Conservation (phyloP, 805 yeast species). For the Candida taoyuanica region DNA sequence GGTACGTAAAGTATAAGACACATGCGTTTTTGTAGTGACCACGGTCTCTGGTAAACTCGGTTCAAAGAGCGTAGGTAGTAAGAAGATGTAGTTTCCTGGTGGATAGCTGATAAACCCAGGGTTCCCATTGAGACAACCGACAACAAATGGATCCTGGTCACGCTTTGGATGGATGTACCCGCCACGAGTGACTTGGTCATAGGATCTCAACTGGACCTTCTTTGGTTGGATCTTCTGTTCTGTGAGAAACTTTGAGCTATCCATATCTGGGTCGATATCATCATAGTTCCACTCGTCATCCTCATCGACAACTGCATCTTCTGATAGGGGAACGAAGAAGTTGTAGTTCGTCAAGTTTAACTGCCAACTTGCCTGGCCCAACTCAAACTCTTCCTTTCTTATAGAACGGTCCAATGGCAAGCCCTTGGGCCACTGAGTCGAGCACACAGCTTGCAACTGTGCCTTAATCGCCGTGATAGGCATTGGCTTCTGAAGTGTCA, state of each 20-base stretch:
- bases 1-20: slow-evolving; percentile 41
- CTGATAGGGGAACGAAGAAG: slow-evolving; percentile 32
- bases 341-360: slow-evolving; percentile 39
- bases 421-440: slow-evolving; percentile 50
- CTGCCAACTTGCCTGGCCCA: slow-evolving; percentile 47
- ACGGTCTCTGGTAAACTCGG: slow-evolving; percentile 60
- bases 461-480: slow-evolving; percentile 35
- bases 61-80: slow-evolving; percentile 60
- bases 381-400: slow-evolving; percentile 42
- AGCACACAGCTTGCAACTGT: slow-evolving; percentile 39
- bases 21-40: slow-evolving; percentile 42
- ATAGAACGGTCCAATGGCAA: slow-evolving; percentile 43
- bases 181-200: slow-evolving; percentile 16
- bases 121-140: slow-evolving; percentile 13
- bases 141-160: slow-evolving; percentile 16
- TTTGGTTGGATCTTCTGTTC: slow-evolving; percentile 15
- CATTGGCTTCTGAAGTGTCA: slow-evolving; percentile 40
- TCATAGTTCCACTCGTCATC: slow-evolving; percentile 14
- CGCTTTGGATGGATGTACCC: slow-evolving; percentile 12
- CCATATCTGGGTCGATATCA: slow-evolving; percentile 5
- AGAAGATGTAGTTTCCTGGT: slow-evolving; percentile 68
- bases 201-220: slow-evolving; percentile 9
- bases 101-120: slow-evolving; percentile 26
- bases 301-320: slow-evolving; percentile 18
- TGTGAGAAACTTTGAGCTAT: slow-evolving; percentile 10